Percentiles rank a stretch among this genome's conserved stretches.
These are phyloP conservation scores for Sphagnum tenellum DNA, from an alignment of 225 moss, liverwort and hornwort genomes.

Conservation along the genomic window DNA sequence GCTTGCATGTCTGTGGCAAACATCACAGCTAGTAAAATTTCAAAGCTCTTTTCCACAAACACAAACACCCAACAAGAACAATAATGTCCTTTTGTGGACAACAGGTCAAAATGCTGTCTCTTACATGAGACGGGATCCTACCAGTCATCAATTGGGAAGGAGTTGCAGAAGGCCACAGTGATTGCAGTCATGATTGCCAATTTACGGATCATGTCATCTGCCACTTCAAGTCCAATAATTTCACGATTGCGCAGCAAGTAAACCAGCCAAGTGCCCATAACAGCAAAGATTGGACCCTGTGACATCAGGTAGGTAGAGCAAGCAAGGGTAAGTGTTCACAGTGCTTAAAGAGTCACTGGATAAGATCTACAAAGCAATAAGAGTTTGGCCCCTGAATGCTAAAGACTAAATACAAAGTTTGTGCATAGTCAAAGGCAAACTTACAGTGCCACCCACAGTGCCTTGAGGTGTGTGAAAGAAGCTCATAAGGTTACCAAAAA, in stretches of 20 bases:
- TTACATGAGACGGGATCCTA: constrained; percentile 11
- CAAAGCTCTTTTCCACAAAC: too few relatives aligned
- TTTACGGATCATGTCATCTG: constrained; percentile 94
- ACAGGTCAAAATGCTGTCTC: too few relatives aligned
- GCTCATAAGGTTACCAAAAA: constrained; percentile 76
- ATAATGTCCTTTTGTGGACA: too few relatives aligned
- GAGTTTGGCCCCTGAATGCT: too few relatives aligned
- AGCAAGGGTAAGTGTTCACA: neutral
- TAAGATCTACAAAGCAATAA: too few relatives aligned
- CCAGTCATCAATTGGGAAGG: constrained; percentile 90
- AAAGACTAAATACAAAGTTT: too few relatives aligned
- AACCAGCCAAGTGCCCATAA: constrained; percentile 93
- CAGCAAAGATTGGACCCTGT: constrained; percentile 95
- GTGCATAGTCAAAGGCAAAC: constrained; percentile 6
- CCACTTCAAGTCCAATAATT: constrained; percentile 77
- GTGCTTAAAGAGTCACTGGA: too few relatives aligned
- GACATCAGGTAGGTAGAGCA: neutral
- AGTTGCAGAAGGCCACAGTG: constrained; percentile 73
- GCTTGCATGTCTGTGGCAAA: too few relatives aligned
- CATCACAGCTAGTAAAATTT: too few relatives aligned
- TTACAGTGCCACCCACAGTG: constrained; percentile 92
- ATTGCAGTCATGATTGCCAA: constrained; percentile 77
- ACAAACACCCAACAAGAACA: too few relatives aligned
- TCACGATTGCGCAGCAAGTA: constrained; percentile 85
- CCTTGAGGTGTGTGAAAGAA: constrained; percentile 91